A percentile compares a stretch with the other conserved stretches of the same genome.
Evolutionary conservation across 202 grass and related monocot genomes (phyloP).

Genomic region (Digitaria exilis): DNA sequence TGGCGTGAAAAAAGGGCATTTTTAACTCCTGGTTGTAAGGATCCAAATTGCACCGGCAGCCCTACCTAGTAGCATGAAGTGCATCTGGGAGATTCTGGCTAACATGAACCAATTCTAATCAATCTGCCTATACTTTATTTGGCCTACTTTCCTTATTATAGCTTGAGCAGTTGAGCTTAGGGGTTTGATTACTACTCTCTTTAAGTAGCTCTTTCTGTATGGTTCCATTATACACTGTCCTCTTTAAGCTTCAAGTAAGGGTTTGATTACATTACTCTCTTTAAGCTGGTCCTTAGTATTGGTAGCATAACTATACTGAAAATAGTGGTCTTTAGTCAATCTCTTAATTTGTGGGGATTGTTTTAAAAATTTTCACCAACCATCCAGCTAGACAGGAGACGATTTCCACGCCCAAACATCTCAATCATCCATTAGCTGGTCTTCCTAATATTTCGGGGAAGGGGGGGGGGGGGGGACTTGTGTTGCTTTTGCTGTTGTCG

Average conservation of each 20-base stretch:
- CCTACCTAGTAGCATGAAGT: not conserved
- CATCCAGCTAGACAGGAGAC: not conserved
- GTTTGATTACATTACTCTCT: too few relatives aligned
- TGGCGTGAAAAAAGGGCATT: not conserved
- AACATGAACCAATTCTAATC: not conserved
- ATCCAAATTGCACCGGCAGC: not conserved
- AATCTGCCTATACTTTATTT: not conserved
- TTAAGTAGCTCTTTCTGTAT: too few relatives aligned
- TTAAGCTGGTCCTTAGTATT: too few relatives aligned
- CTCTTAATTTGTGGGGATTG: too few relatives aligned
- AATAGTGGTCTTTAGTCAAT: too few relatives aligned
- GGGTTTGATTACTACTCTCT: too few relatives aligned
- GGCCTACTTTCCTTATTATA: too few relatives aligned
- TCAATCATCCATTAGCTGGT: not conserved
- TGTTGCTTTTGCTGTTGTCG: not conserved
- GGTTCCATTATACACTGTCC: too few relatives aligned
- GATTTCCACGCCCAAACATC: not conserved
- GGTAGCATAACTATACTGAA: too few relatives aligned
- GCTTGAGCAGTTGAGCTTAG: too few relatives aligned
- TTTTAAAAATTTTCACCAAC: too few relatives aligned
- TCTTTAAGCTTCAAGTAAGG: not conserved
- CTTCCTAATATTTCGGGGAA: not conserved
- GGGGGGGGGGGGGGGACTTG: too few relatives aligned
- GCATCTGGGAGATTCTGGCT: not conserved
- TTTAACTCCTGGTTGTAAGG: not conserved